phyloP scores from a whole-genome alignment of 495 filamentous ascomycete genomes.

The Aspergillus affinis region DNA sequence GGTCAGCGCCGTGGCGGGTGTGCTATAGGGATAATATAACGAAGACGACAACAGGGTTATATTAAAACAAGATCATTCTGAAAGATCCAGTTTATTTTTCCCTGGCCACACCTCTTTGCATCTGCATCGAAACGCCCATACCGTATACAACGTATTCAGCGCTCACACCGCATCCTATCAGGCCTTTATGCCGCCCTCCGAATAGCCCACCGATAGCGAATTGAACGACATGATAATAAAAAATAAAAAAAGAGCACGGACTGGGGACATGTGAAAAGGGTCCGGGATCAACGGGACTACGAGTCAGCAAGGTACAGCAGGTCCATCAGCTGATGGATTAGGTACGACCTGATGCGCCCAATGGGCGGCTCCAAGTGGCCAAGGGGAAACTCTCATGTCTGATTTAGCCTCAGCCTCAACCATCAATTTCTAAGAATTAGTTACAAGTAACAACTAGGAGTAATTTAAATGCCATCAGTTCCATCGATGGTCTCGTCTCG shows the following conservation, averaged over 20 bases:
- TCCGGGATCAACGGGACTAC: background rate
- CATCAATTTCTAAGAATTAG: no score
- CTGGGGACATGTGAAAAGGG: background rate
- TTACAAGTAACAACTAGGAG: no score
- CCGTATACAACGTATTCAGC: background rate
- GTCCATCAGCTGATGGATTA: constrained; percentile 5
- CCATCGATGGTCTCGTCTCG: no score
- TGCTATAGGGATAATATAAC: constrained; percentile 42
- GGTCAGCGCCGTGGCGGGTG: constrained; percentile 71
- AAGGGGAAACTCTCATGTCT: background rate
- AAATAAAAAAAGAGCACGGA: background rate
- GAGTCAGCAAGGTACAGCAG: constrained; percentile 3
- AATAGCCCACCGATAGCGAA: background rate
- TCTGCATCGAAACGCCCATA: background rate
- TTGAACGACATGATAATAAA: background rate
- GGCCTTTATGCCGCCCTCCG: background rate
- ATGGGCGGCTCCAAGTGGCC: background rate
- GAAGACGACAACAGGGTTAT: constrained; percentile 1
- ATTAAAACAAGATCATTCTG: no score
- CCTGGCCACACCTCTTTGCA: no score
- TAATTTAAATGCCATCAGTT: no score
- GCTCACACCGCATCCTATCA: background rate
- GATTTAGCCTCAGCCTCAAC: background rate
- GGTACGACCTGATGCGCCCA: background rate
- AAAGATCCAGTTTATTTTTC: no score